Base-by-base conservation (phyloP, 768 basidiomycete species). In the Rhizopogon roseolus region DNA sequence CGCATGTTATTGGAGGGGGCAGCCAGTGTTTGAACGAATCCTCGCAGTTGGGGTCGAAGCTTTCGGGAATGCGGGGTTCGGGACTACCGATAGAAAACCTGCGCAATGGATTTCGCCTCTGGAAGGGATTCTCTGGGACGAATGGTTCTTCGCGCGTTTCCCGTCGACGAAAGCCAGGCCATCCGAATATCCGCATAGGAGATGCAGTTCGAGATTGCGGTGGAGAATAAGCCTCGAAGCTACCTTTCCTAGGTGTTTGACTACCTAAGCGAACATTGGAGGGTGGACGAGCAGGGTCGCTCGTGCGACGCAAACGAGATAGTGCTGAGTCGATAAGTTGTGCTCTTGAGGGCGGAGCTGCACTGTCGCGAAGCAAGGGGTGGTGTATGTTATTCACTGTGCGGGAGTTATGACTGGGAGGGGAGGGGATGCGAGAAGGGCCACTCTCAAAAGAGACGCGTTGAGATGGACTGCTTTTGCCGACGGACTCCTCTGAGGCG, bases 111-210 rank as follows among this genome's bases (percentile, higher is more conserved):
- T 53, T 60, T 5, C 58, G 67, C 10, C 71, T 63, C 59, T 62
- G 74, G 64, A 77, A 84, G 11, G 83, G 83, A 55, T 85, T 71
- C 4, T 83, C 59, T 1, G 82, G 82, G 4, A 83, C 64, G 55
- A 85, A 85, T 0, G 76, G 76, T 25, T 82, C 81, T 52, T 82
- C 80, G 27, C 71, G 71, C 14, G 75, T 72, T 9, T 77, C 73
- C 19, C 71, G 67, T 7, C 83, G 76, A 16, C 81, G 77, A 11
- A 85, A 73, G 9, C 75, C 73, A 1, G 79, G 72, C 73, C 78
- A 81, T 13, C 77, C 74, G 14, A 88, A 72, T 16, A 84, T 70
- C 9, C 84, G 79, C 0, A 87, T 68, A 0, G 88, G 86, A 1
- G 86, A 88, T 0, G 71, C 65, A 3, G 73, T 65, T 37, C 78